Evolutionary conservation across 129 eudicot species (phyloP).

Genomic region (Helianthus tuberosus): DNA sequence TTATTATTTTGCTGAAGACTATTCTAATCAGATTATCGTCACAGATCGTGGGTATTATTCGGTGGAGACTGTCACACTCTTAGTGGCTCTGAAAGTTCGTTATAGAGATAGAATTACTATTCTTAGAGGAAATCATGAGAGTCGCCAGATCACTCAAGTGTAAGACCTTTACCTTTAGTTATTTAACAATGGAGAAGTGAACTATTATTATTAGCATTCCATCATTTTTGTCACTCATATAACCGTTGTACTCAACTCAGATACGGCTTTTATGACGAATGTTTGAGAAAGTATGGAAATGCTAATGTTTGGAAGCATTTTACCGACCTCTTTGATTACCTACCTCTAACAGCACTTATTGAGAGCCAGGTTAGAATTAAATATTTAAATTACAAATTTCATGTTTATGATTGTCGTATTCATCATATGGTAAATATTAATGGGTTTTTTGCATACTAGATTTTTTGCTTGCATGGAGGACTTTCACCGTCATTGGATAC

Average conservation of each 20-base stretch:
- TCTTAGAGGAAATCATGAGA: conserved; percentile 92
- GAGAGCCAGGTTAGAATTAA: conserved; percentile 76
- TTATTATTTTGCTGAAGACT: neutral
- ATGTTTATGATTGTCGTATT: neutral
- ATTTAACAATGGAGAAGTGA: neutral
- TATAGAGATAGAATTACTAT: conserved; percentile 92
- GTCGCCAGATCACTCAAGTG: conserved; percentile 98
- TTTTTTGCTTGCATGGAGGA: conserved; percentile 94
- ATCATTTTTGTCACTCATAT: conserved; percentile 4
- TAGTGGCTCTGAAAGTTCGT: conserved; percentile 90
- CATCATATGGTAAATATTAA: neutral
- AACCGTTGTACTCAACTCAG: conserved; percentile 39
- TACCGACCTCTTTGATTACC: conserved; percentile 83
- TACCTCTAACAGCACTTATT: conserved; percentile 81
- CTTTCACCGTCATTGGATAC: conserved; percentile 92
- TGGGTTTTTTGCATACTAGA: conserved; percentile 33
- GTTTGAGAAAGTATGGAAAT: conserved; percentile 84
- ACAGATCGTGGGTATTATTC: conserved; percentile 98
- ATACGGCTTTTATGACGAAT: conserved; percentile 87
- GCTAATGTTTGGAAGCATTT: conserved; percentile 83
- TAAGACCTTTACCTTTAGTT: conserved; percentile 42
- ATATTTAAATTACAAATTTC: conserved; percentile 6
- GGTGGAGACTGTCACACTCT: conserved; percentile 85
- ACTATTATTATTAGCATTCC: neutral
- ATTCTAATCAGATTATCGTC: conserved; percentile 29